Percentiles rank a stretch among this genome's conserved stretches.
Evolutionary conservation across 2,329 filamentous ascomycete genomes (phyloP).

Genomic region (Xylaria sp.): DNA sequence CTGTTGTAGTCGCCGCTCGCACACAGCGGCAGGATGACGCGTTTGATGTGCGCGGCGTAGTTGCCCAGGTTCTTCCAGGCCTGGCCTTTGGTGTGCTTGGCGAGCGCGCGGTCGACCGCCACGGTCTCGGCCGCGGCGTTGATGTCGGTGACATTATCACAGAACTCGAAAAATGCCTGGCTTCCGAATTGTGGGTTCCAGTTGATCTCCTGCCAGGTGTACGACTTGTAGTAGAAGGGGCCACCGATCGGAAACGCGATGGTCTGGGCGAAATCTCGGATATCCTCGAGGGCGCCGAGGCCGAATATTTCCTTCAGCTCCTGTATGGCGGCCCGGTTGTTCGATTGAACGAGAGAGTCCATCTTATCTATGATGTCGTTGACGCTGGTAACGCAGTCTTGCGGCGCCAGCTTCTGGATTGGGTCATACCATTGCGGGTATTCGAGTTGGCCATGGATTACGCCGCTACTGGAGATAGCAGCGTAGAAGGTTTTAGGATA

Average conservation of each 20-base stretch:
- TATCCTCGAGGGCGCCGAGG: constrained; percentile 48
- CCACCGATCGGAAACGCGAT: constrained; percentile 47
- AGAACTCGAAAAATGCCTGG: constrained; percentile 58
- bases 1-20: constrained; percentile 48
- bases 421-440: constrained; percentile 57
- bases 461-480: constrained; percentile 54
- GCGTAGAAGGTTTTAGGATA: constrained; percentile 53
- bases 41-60: constrained; percentile 57
- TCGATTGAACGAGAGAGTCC: constrained; percentile 50
- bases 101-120: constrained; percentile 50
- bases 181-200: constrained; percentile 49
- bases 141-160: constrained; percentile 55
- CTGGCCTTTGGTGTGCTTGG: constrained; percentile 55
- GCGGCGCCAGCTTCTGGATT: constrained; percentile 54
- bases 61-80: constrained; percentile 57
- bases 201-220: constrained; percentile 60
- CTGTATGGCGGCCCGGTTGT: constrained; percentile 49
- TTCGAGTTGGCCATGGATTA: constrained; percentile 48
- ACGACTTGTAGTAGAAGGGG: constrained; percentile 52
- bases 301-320: constrained; percentile 55
- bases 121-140: constrained; percentile 51
- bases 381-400: constrained; percentile 55
- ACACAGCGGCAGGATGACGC: constrained; percentile 51
- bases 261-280: constrained; percentile 54
- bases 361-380: constrained; percentile 56